These are phyloP conservation scores for Mrakia gelida DNA, from an alignment of 768 basidiomycete genomes.

Conservation along the genomic window DNA sequence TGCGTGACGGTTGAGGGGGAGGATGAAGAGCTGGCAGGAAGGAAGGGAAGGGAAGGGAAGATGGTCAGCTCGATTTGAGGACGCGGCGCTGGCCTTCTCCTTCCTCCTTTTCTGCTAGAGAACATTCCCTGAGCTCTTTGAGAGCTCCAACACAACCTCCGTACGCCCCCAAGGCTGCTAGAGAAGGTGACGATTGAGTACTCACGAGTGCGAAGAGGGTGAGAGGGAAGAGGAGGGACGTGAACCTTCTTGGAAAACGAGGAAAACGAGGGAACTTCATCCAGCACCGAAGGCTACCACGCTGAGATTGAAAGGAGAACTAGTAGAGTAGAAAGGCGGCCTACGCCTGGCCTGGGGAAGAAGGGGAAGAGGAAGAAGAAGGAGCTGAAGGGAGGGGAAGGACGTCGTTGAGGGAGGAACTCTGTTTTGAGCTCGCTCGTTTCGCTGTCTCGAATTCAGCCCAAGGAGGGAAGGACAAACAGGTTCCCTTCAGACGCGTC, in stretches of 20 bases:
- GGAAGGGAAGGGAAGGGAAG: not conserved
- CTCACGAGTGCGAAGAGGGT: conserved; percentile 26
- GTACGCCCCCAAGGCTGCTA: no score
- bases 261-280: conserved; percentile 3
- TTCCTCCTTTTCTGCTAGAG: not conserved
- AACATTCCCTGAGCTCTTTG: not conserved
- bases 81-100: not conserved
- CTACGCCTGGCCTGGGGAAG: not conserved
- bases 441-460: no score
- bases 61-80: conserved; percentile 2
- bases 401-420: not conserved
- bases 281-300: not conserved
- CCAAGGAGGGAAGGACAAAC: not conserved
- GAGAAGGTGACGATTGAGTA: not conserved
- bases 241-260: conserved; percentile 16
- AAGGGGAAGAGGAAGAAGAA: not conserved
- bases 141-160: no score
- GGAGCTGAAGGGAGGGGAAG: not conserved
- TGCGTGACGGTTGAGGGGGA: conserved; percentile 27
- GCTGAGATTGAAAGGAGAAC: not conserved
- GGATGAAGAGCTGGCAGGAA: conserved; percentile 19
- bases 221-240: conserved; percentile 20
- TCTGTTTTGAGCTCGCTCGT: not conserved
- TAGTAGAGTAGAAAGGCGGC: not conserved
- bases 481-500: not conserved